Conservation (phyloP, 371 early-diverging fungal genomes). For the Apophysomyces trapeziformis region DNA sequence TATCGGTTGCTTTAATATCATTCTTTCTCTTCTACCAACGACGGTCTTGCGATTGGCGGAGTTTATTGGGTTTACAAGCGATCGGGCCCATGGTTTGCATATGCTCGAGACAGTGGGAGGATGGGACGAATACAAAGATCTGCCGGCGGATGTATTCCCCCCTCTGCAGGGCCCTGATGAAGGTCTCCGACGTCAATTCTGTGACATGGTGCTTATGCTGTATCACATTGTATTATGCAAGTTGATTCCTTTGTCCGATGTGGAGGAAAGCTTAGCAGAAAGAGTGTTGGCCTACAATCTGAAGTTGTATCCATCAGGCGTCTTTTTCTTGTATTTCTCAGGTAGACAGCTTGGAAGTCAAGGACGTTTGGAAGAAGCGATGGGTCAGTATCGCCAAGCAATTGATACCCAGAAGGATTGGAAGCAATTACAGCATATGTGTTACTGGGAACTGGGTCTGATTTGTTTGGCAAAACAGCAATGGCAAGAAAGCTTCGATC, state of each 20-base stretch:
- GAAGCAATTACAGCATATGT: slow-evolving; percentile 70
- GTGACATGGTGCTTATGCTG: slow-evolving; percentile 59
- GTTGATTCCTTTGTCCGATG: slow-evolving; percentile 53
- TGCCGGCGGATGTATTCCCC: slow-evolving; percentile 49
- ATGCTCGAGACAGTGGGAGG: slow-evolving; percentile 58
- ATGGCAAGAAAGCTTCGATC: slow-evolving; percentile 54
- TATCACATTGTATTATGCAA: slow-evolving; percentile 69
- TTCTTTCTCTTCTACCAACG: slow-evolving; percentile 67
- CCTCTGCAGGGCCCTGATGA: slow-evolving; percentile 36
- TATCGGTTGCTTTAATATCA: slow-evolving; percentile 69
- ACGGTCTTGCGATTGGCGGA: slow-evolving; percentile 65
- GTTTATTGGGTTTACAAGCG: slow-evolving; percentile 71
- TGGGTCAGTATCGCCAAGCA: slow-evolving; percentile 39
- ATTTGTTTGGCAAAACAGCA: slow-evolving; percentile 43
- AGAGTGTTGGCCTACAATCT: slow-evolving; percentile 42
- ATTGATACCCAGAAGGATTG: slow-evolving; percentile 58
- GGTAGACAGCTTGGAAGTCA: slow-evolving; percentile 56
- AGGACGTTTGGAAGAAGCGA: slow-evolving; percentile 52
- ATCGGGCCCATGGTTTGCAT: slow-evolving; percentile 62
- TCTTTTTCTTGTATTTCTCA: slow-evolving; percentile 62
- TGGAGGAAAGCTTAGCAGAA: slow-evolving; percentile 43
- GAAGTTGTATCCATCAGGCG: slow-evolving; percentile 51
- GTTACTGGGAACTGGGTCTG: slow-evolving; percentile 71
- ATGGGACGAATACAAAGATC: slow-evolving; percentile 53
- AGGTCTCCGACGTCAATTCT: slow-evolving; percentile 53